Conservation (phyloP, 1,284 basidiomycete species). For the Fomes fomentarius region DNA sequence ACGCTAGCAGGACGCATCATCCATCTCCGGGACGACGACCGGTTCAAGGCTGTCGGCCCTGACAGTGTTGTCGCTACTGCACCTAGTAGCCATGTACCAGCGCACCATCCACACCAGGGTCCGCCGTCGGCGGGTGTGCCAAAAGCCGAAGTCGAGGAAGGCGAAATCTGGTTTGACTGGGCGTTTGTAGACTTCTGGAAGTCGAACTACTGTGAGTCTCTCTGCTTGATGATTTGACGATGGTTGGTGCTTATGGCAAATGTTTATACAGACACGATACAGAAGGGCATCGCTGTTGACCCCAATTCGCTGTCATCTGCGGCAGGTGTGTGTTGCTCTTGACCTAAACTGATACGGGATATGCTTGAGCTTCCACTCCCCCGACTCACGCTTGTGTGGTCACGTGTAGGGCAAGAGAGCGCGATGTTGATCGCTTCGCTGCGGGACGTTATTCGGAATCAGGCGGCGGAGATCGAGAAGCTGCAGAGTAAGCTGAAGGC, state of each 20-base stretch:
- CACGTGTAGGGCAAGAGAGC: slow-evolving; percentile 67
- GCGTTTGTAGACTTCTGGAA: slow-evolving; percentile 99
- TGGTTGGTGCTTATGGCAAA: not conserved
- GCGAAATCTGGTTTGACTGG: slow-evolving; percentile 99
- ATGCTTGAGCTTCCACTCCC: no score
- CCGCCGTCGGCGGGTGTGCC: slow-evolving; percentile 36
- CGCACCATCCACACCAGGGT: slow-evolving; percentile 27
- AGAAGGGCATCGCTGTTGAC: slow-evolving; percentile 66
- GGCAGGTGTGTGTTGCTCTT: slow-evolving; percentile 58
- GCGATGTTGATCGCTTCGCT: slow-evolving; percentile 81
- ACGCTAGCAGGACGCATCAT: slow-evolving; percentile 88
- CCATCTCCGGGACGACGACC: slow-evolving; percentile 86
- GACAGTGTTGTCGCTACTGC: slow-evolving; percentile 66
- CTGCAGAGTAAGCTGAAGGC: slow-evolving; percentile 59
- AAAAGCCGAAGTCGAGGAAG: slow-evolving; percentile 50
- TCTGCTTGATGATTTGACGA: no score
- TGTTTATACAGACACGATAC: slow-evolving; percentile 58
- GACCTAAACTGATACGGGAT: no score
- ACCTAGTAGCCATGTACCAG: slow-evolving; percentile 37
- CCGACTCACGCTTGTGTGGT: not conserved
- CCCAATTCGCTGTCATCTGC: slow-evolving; percentile 64
- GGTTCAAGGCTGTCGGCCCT: slow-evolving; percentile 89
- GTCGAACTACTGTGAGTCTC: slow-evolving; percentile 86
- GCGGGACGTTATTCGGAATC: slow-evolving; percentile 78
- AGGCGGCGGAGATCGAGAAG: slow-evolving; percentile 75